A percentile compares a stretch with the other conserved stretches of the same genome.
These are phyloP conservation scores for Trypanosoma boissoni DNA, from an alignment of 208 protist genomes.

Conservation along the genomic window DNA sequence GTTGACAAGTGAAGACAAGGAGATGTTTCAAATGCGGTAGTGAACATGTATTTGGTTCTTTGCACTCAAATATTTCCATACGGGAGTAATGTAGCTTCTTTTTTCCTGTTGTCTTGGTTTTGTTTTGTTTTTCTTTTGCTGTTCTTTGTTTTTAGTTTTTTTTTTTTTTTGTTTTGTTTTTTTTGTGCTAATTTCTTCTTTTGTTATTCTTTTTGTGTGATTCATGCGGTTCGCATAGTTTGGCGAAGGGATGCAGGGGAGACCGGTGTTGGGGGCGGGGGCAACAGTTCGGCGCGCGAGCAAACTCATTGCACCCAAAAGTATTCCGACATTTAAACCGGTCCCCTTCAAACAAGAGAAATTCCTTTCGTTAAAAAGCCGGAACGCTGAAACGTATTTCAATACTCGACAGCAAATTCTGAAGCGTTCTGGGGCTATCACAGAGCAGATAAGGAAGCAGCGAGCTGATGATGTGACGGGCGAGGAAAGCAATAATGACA, in stretches of 20 bases:
- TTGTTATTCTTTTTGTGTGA: background rate
- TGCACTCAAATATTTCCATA: too few relatives aligned
- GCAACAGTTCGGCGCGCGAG: background rate
- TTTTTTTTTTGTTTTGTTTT: background rate
- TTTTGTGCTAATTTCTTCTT: too few relatives aligned
- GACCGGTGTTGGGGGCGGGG: background rate
- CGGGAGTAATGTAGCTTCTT: background rate
- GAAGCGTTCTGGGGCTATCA: slow-evolving; percentile 22
- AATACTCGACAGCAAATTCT: slow-evolving; percentile 44
- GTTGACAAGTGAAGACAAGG: too few relatives aligned
- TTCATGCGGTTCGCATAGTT: too few relatives aligned
- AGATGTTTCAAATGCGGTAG: too few relatives aligned
- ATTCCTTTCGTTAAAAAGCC: slow-evolving; percentile 75
- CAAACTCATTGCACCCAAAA: slow-evolving; percentile 4
- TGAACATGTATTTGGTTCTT: too few relatives aligned
- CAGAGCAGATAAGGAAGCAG: slow-evolving; percentile 14
- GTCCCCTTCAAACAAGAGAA: slow-evolving; percentile 59
- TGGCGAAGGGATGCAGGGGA: too few relatives aligned
- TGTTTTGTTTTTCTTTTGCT: slow-evolving; percentile 4
- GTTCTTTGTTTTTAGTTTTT: background rate
- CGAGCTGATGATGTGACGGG: background rate
- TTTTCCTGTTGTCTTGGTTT: background rate
- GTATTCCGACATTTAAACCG: slow-evolving; percentile 42
- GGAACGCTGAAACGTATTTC: slow-evolving; percentile 48
- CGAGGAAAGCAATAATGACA: background rate